Evolutionary conservation across 345 rosid species (phyloP).

Genomic region (Euphorbia pulcherrima): DNA sequence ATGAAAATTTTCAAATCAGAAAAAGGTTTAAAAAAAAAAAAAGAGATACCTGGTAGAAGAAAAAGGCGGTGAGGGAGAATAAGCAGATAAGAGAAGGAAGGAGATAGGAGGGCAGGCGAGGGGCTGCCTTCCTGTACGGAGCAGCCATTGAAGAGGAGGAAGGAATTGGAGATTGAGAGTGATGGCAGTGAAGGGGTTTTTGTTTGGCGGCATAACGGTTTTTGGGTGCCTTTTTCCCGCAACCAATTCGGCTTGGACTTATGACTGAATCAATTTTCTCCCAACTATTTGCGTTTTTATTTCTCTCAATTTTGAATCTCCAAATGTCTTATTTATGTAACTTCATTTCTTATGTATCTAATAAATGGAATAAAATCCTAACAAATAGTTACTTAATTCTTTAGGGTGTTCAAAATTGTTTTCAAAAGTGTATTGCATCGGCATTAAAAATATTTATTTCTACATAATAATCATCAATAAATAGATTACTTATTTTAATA

Average conservation of each 20-base stretch:
- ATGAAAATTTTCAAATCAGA: neutral
- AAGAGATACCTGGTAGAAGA: slow-evolving; percentile 62
- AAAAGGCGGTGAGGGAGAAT: slow-evolving; percentile 51
- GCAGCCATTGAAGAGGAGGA: slow-evolving; percentile 29
- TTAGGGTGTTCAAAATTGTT: no score
- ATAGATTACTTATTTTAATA: no score
- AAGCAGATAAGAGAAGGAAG: slow-evolving; percentile 44
- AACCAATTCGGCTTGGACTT: neutral
- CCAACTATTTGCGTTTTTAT: no score
- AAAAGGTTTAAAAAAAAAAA: neutral
- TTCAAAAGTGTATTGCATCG: no score
- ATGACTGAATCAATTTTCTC: neutral
- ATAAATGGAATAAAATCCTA: no score
- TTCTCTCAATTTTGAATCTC: no score
- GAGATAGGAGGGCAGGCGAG: slow-evolving; percentile 52
- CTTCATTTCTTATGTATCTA: no score
- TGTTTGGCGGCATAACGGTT: neutral
- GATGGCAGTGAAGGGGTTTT: neutral
- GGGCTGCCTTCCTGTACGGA: slow-evolving; percentile 26
- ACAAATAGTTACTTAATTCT: no score
- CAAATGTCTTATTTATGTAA: no score
- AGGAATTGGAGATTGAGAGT: neutral
- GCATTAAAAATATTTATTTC: no score
- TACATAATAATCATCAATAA: no score
- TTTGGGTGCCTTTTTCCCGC: neutral